phyloP scores from a whole-genome alignment of 164 flowering plant species.

The Nelumbo lutea region DNA sequence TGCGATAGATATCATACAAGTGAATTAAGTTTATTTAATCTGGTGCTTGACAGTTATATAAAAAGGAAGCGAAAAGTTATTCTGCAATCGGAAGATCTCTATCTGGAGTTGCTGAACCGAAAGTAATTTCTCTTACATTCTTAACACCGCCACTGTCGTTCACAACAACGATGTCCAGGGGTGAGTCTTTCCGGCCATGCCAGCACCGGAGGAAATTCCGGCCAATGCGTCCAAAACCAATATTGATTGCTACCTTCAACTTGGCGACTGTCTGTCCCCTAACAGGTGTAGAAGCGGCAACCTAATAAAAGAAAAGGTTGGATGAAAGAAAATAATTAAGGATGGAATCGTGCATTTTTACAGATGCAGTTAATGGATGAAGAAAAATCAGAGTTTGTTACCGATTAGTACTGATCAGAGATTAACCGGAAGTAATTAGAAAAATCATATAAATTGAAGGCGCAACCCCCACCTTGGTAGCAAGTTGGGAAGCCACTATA shows the following conservation, averaged over 20 bases:
- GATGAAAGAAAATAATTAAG: too few species aligned
- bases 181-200: slow-evolving; percentile 92
- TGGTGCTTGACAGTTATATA: too few species aligned
- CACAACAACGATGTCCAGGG: slow-evolving; percentile 79
- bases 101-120: not conserved
- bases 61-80: too few species aligned
- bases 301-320: slow-evolving; percentile 27
- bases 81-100: too few species aligned
- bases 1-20: slow-evolving; percentile 17
- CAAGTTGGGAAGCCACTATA: slow-evolving; percentile 63
- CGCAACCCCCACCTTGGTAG: slow-evolving; percentile 54
- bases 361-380: too few species aligned
- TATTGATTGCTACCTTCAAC: slow-evolving; percentile 86
- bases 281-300: slow-evolving; percentile 40
- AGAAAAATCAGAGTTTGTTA: too few species aligned
- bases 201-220: slow-evolving; percentile 98
- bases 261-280: slow-evolving; percentile 66
- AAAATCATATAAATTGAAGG: too few species aligned
- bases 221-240: slow-evolving; percentile 87
- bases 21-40: too few species aligned
- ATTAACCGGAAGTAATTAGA: too few species aligned
- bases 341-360: too few species aligned
- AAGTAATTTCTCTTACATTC: slow-evolving; percentile 46
- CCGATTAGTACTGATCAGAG: too few species aligned
- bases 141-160: slow-evolving; percentile 97